Evolutionary conservation across 768 basidiomycete species (phyloP).

Genomic region (Termitomyces sp.): DNA sequence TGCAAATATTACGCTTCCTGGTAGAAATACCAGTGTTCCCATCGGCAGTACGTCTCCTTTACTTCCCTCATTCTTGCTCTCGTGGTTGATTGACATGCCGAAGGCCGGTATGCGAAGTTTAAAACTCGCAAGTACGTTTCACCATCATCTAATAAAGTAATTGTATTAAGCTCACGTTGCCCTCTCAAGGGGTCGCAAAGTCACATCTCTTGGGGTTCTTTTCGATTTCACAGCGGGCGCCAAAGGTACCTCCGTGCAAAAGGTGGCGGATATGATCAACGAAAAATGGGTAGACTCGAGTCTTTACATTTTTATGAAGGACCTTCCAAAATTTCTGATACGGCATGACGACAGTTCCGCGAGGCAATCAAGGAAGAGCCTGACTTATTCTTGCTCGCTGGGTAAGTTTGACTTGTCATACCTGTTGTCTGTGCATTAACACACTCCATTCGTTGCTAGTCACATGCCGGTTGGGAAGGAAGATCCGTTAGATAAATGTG

Average conservation of each 20-base stretch:
- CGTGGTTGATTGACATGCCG: background rate
- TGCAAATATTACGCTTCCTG: conserved; percentile 68
- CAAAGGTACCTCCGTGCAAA: conserved; percentile 68
- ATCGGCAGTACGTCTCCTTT: conserved; percentile 27
- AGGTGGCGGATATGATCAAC: conserved; percentile 68
- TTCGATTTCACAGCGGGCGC: conserved; percentile 73
- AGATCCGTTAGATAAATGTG: conserved; percentile 44
- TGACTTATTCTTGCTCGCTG: conserved; percentile 73
- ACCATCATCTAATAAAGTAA: background rate
- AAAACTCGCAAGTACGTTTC: conserved; percentile 57
- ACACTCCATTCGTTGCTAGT: conserved; percentile 24
- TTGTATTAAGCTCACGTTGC: background rate
- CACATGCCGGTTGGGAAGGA: conserved; percentile 76
- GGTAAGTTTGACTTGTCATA: conserved; percentile 33
- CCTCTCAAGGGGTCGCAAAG: conserved; percentile 46
- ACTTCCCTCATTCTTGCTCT: background rate
- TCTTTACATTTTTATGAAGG: background rate
- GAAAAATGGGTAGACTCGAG: conserved; percentile 56
- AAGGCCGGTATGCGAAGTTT: conserved; percentile 66
- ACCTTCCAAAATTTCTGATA: background rate
- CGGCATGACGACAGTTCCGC: conserved; percentile 43
- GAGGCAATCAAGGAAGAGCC: conserved; percentile 78
- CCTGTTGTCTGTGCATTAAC: background rate
- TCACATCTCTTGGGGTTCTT: conserved; percentile 78
- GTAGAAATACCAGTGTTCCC: conserved; percentile 29